Evolutionary conservation across 345 rosid species (phyloP), one percentile per base, ranked within the genome.

Genomic region (Melaleuca quinquenervia): DNA sequence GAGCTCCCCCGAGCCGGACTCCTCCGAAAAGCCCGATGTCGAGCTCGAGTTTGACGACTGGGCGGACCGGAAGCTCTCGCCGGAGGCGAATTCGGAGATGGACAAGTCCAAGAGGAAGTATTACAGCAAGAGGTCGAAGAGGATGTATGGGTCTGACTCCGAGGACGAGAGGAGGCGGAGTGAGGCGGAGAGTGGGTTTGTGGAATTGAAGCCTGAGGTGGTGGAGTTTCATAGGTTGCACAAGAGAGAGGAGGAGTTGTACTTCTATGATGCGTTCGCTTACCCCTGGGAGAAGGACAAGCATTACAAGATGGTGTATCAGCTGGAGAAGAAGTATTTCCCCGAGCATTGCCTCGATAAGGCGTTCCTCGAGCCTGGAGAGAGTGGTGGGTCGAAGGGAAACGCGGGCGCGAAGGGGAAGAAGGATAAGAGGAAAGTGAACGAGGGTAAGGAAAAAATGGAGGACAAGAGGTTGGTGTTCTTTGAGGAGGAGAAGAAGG

Each of bases 261-360:
- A 94, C 88, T 95, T 97, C 55, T 90, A 95, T 75, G 98, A 97
- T 85, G 52, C 96, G 7, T 95, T 97, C 90, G 94, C 98, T 53
- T 94, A 93, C 88, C 99, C 99, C 2, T 96, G 99, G 99, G 98
- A 96, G 91, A 95, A 95, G 87, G 95, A 95, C 84, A 94, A 94
- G 94, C 99, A 96, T 92, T 97, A 97, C 89, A 96, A 94, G 92
- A 96, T 95, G 99, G 98, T 95, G 84, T 94, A 94, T 92, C 95
- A 97, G 93, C 86, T 95, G 87, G 99, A 97, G 92, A 96, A 97
- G 95, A 97, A 96, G 93, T 97, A 93, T 91, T 97, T 91, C 56
- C 98, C 98, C 32, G 98, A 94, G 60, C 98, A 96, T 22, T 91
- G 96, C 84, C 92, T 97, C 58, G 98, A 96, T 85, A 96, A 95